Conservation (phyloP, 106 monocot species). For the Phalaenopsis equestris region DNA sequence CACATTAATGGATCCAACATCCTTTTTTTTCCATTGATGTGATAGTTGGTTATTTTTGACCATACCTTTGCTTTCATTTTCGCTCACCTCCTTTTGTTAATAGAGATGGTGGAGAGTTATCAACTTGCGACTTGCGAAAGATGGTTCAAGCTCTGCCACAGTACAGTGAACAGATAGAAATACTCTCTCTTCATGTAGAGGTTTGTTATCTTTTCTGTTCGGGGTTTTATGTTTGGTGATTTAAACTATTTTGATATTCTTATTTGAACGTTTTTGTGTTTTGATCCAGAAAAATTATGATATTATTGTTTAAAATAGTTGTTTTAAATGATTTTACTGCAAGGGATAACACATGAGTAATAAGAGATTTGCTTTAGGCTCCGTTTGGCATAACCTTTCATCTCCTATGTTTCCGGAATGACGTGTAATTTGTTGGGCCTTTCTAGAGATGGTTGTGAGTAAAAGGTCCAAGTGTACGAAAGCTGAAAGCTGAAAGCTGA, state of each 20-base stretch:
- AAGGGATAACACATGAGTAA: background rate
- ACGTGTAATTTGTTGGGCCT: background rate
- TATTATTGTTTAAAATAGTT: background rate
- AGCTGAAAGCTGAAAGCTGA: background rate
- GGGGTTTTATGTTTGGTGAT: background rate
- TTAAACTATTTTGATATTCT: background rate
- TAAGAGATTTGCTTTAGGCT: background rate
- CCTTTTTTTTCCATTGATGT: background rate
- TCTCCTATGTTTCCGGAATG: background rate
- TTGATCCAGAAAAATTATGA: background rate
- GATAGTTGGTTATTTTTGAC: background rate
- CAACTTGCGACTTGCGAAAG: slow-evolving; percentile 47
- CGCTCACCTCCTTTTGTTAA: background rate
- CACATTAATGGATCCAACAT: background rate
- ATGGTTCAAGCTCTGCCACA: slow-evolving; percentile 61
- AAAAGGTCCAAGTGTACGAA: background rate
- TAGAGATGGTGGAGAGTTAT: slow-evolving; percentile 43
- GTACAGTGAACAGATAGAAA: slow-evolving; percentile 50
- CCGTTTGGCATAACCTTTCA: no score
- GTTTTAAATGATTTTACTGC: background rate
- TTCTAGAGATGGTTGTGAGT: background rate
- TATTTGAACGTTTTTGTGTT: background rate
- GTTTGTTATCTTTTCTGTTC: slow-evolving; percentile 14
- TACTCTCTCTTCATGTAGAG: slow-evolving; percentile 45
- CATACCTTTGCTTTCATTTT: background rate